phyloP scores from a whole-genome alignment of 768 basidiomycete genomes.

The Hirschioporus abietinus region DNA sequence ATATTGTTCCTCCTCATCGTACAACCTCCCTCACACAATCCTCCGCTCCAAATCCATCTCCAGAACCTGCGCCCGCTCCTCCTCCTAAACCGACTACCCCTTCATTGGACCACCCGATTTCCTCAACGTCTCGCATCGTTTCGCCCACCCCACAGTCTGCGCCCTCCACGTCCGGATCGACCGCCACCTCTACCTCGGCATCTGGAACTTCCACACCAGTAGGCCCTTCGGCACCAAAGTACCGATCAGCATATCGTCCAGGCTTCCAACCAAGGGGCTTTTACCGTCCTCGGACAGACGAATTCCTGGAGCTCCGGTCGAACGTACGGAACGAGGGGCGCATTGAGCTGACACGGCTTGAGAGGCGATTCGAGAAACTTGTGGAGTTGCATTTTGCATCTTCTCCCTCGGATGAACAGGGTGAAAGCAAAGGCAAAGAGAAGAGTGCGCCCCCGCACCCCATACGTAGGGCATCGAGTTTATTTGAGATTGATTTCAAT shows the following conservation, averaged over 20 bases:
- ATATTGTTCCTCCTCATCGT: conserved; percentile 4
- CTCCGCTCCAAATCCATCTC: conserved; percentile 7
- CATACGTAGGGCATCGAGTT: conserved; percentile 50
- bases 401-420: conserved; percentile 10
- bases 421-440: conserved; percentile 23
- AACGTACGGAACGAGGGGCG: conserved; percentile 40
- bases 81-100: conserved; percentile 3
- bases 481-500: conserved; percentile 66
- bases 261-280: conserved; percentile 94
- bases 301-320: conserved; percentile 53
- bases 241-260: conserved; percentile 55
- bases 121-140: neutral
- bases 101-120: neutral
- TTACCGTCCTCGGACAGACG: conserved; percentile 73
- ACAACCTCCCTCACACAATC: conserved; percentile 5
- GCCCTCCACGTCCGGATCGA: conserved; percentile 8
- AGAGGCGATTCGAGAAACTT: conserved; percentile 85
- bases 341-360: conserved; percentile 79
- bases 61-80: conserved; percentile 8
- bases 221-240: conserved; percentile 32
- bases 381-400: conserved; percentile 63
- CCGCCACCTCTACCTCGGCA: neutral
- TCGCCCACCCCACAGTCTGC: neutral
- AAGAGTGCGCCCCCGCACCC: conserved; percentile 16
- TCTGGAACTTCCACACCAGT: conserved; percentile 8